These are phyloP conservation scores for Beauveria sp. DNA, from an alignment of 2,329 filamentous ascomycete species.

Conservation along the genomic window DNA sequence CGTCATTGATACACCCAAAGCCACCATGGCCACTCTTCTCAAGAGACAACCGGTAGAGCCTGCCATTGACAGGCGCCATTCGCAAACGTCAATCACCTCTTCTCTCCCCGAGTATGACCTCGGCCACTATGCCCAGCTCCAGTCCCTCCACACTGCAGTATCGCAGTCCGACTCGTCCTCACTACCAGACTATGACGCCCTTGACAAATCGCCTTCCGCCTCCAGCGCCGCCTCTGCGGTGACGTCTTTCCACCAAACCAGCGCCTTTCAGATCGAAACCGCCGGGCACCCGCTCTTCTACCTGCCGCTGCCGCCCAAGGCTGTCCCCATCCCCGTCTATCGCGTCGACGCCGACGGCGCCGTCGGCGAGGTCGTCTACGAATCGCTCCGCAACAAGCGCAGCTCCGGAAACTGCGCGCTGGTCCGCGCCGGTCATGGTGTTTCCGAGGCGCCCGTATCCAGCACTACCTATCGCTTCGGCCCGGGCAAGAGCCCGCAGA, in stretches of 20 bases:
- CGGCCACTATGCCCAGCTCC: constrained; percentile 19
- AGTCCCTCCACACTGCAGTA: constrained; percentile 16
- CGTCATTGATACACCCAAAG: neutral
- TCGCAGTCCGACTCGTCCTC: constrained; percentile 20
- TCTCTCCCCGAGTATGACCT: constrained; percentile 23
- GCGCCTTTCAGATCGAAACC: constrained; percentile 41
- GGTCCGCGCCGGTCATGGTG: constrained; percentile 31
- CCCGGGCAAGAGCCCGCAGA: constrained; percentile 41
- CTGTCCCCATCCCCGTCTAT: constrained; percentile 36
- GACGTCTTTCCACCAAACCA: constrained; percentile 33
- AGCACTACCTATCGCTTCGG: constrained; percentile 51
- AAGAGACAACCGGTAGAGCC: neutral
- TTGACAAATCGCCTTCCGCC: neutral
- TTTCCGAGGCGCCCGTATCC: constrained; percentile 30
- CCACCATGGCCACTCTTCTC: constrained; percentile 14
- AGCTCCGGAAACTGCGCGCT: constrained; percentile 43
- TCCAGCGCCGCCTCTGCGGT: neutral
- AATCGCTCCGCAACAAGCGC: constrained; percentile 40
- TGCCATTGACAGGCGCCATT: neutral
- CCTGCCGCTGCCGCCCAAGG: constrained; percentile 30
- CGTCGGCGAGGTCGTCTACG: constrained; percentile 37
- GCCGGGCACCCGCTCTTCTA: constrained; percentile 35
- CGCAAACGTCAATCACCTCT: constrained; percentile 3
- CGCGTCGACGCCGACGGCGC: constrained; percentile 27
- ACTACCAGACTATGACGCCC: constrained; percentile 15